These are phyloP conservation scores for Suhomyces choctaworum DNA, from an alignment of 1,139 yeast genomes.

Conservation along the genomic window DNA sequence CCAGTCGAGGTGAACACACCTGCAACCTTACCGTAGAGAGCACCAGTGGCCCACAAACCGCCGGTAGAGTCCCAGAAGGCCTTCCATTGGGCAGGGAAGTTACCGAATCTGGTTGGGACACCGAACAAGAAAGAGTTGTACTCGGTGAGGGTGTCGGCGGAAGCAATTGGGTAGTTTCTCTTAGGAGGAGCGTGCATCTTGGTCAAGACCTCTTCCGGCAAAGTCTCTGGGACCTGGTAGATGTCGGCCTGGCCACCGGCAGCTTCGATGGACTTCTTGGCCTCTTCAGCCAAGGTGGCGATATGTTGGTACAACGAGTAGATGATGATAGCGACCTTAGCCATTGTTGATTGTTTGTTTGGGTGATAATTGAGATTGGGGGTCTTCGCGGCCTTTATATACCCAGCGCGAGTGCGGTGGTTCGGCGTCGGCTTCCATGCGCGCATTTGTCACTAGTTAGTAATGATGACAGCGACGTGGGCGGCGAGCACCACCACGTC, in stretches of 20 bases:
- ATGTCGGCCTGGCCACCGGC: constrained; percentile 42
- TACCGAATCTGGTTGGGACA: constrained; percentile 42
- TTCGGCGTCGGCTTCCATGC: no score
- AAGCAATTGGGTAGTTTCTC: constrained; percentile 35
- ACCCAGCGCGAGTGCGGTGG: no score
- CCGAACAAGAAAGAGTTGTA: constrained; percentile 44
- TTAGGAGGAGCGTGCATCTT: constrained; percentile 35
- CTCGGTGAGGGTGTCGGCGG: constrained; percentile 30
- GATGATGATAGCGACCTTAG: constrained; percentile 39
- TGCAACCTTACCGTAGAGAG: constrained; percentile 38
- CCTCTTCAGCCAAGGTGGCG: constrained; percentile 36
- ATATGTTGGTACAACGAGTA: constrained; percentile 42
- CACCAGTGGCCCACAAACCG: constrained; percentile 39
- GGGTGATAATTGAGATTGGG: no score
- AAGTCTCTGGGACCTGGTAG: constrained; percentile 41
- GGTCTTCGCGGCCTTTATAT: no score
- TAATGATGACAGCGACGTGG: no score
- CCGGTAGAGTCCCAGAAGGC: constrained; percentile 43
- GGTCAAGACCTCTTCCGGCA: constrained; percentile 30
- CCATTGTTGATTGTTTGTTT: constrained; percentile 21
- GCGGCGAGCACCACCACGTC: no score
- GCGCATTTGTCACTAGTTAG: neutral
- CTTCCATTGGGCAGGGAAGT: constrained; percentile 41
- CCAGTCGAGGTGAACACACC: constrained; percentile 42
- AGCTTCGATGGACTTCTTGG: constrained; percentile 37